Conservation (phyloP, 2,329 filamentous ascomycete genomes). For the Fusarium veterinarium region DNA sequence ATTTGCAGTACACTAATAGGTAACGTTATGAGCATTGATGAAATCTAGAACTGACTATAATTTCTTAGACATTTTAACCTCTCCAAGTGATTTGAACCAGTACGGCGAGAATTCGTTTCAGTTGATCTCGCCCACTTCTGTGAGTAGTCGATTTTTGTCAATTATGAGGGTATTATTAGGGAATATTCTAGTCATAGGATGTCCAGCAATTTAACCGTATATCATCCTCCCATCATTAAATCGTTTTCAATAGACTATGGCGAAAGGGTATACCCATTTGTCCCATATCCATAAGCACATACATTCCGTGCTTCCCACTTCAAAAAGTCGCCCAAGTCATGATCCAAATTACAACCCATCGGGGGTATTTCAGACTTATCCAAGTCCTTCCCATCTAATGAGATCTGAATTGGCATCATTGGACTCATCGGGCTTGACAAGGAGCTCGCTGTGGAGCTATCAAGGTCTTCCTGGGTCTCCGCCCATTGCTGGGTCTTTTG, state of each 20-base stretch:
- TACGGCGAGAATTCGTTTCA: no score
- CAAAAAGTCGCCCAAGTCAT: constrained; percentile 18
- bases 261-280: background rate
- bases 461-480: constrained; percentile 2
- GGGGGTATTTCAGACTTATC: background rate
- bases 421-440: constrained; percentile 11
- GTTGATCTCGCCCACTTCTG: background rate
- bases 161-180: constrained; percentile 1
- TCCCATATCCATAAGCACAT: constrained; percentile 21
- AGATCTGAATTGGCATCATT: background rate
- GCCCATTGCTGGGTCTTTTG: constrained; percentile 9
- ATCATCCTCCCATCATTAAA: background rate
- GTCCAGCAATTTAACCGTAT: background rate
- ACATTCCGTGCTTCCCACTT: constrained; percentile 21
- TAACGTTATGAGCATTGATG: background rate
- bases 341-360: constrained; percentile 15
- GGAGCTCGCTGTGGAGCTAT: background rate
- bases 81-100: accelerated
- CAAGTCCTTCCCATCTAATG: accelerated
- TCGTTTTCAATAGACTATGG: background rate
- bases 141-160: background rate
- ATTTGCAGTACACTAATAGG: background rate
- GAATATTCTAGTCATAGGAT: background rate
- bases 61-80: accelerated
- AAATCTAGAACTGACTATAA: background rate